Percentiles rank a stretch among this genome's conserved stretches.
Conservation (phyloP, 306 rosid genomes). For the Sindora glabra region DNA sequence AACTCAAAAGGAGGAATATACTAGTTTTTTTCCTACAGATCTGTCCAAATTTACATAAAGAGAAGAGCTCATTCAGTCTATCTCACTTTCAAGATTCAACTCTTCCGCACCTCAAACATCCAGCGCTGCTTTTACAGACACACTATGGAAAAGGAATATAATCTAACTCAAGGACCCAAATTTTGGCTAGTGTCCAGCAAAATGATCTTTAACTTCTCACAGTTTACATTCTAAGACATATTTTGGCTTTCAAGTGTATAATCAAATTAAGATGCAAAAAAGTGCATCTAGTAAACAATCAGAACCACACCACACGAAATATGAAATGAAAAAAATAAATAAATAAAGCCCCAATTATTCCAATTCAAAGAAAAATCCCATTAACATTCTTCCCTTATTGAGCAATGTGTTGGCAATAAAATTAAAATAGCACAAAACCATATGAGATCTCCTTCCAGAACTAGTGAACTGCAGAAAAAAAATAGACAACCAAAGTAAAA, state of each 20-base stretch:
- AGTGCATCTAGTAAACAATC: not conserved
- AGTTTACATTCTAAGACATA: not conserved
- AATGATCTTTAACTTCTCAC: not conserved
- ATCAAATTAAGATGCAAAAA: constrained; percentile 11
- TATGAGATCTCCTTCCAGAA: too few species aligned
- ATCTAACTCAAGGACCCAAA: not conserved
- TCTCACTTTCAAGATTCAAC: not conserved
- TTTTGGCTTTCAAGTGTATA: constrained; percentile 15
- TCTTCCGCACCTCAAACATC: not conserved
- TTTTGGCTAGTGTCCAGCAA: constrained; percentile 1
- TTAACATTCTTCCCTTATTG: not conserved
- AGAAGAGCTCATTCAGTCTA: constrained; percentile 1
- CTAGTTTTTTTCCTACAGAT: not conserved
- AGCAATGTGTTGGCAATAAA: constrained; percentile 14
- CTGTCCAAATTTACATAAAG: constrained; percentile 24
- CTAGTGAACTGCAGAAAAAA: too few species aligned
- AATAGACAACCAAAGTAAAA: too few species aligned
- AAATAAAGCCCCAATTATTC: not conserved
- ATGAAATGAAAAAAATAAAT: not conserved
- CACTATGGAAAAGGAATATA: not conserved
- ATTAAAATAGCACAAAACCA: constrained; percentile 12
- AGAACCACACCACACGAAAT: constrained; percentile 3
- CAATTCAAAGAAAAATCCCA: not conserved
- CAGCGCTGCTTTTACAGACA: constrained; percentile 1
- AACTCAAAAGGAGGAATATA: not conserved